Base-by-base conservation (phyloP, 2,329 filamentous ascomycete species). In the Trichoderma aggressivum region DNA sequence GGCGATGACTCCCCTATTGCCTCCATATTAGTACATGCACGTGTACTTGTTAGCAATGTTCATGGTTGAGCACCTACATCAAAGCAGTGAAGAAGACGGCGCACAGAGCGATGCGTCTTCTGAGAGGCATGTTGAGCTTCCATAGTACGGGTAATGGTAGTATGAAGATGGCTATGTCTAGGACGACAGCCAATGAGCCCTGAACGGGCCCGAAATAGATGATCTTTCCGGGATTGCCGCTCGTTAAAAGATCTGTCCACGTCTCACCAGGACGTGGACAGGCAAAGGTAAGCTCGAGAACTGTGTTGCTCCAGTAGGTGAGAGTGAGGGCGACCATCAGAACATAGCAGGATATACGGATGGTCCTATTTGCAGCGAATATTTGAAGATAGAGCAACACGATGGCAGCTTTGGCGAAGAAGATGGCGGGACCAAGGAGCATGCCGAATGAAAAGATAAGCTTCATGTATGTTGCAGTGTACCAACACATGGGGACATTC, bases 371-470 rank as follows among this genome's bases (percentile, higher is more conserved):
- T 5, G 73, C 60, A 2, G 61, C 47, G 62, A 76, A 76, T 28
- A 76, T 53, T 56, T 75, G 71, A 10, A 61, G 70, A 21, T 73
- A 75, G 26, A 75, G 50, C 28, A 76, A 36, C 47, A 75, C 55
- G 43, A 76, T 76, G 53, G 74, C 70, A 2, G 65, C 70, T 39
- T 74, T 74, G 50, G 71, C 21, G 59, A 76, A 74, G 70, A 76
- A 75, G 39, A 72, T 50, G n/a, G 55, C 71, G 7, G 70, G 70
- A 1, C 58, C 32, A 14, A 72, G 63, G 2, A 75, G 30, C 5
- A 73, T 39, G 8, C 59, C 70, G 32, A 74, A 68, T 56, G 47
- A 56, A 21, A 74, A 75, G 28, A 70, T 24, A 7, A 70, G 7
- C 50, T 65, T 70, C 34, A 65, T 21, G 18, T 11, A 74, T 4